These are phyloP conservation scores for Trichoderma atroviride DNA, from an alignment of 2,329 filamentous ascomycete genomes.

Conservation along the genomic window DNA sequence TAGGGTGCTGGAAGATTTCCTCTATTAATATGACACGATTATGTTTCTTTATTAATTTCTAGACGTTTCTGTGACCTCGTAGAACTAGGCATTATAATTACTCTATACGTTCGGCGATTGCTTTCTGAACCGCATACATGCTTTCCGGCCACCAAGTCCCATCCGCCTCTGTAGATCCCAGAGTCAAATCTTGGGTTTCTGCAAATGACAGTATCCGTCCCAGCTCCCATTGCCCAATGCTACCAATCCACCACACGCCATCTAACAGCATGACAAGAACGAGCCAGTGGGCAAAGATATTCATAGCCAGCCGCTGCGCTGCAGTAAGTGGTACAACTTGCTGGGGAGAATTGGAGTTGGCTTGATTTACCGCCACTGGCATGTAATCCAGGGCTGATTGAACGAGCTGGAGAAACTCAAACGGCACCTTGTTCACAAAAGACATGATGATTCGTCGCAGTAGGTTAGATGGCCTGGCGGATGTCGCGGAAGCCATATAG, in stretches of 20 bases:
- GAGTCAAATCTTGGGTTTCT: neutral
- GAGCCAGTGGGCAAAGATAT: constrained; percentile 19
- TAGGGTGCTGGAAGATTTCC: too few relatives aligned
- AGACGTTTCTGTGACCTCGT: too few relatives aligned
- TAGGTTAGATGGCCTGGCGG: constrained; percentile 1
- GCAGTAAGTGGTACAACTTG: neutral
- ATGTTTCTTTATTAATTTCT: too few relatives aligned
- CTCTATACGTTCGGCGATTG: constrained; percentile 9
- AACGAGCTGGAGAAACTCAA: constrained; percentile 18
- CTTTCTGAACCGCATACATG: constrained; percentile 19
- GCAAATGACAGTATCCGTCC: constrained; percentile 4
- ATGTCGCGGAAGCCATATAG: constrained; percentile 5
- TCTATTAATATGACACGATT: too few relatives aligned
- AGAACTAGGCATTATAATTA: neutral
- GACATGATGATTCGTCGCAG: constrained; percentile 7
- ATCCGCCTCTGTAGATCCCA: neutral
- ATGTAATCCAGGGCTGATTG: constrained; percentile 20
- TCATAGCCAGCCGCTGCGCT: constrained; percentile 10
- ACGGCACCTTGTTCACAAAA: constrained; percentile 9
- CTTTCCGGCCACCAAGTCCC: constrained; percentile 14
- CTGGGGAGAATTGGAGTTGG: neutral
- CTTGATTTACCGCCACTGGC: neutral
- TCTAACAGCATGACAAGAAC: constrained; percentile 19
- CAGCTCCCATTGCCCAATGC: constrained; percentile 17
- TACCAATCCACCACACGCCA: constrained; percentile 20